Conservation (phyloP, 2,329 filamentous ascomycete species). For the Huntiella abstrusa region DNA sequence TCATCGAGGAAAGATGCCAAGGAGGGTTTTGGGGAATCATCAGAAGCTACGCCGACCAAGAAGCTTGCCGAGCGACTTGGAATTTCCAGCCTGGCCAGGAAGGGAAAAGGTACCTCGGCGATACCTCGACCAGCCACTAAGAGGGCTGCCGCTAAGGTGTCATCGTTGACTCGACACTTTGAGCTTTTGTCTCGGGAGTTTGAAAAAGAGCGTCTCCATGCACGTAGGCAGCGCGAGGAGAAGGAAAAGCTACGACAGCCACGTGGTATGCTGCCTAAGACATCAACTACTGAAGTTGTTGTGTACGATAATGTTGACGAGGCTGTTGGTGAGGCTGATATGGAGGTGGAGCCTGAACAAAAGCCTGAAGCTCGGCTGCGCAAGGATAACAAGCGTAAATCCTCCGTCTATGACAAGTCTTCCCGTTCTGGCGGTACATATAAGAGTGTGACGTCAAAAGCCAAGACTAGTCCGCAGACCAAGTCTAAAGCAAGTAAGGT, state of each 20-base stretch:
- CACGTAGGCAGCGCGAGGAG: slow-evolving; percentile 63
- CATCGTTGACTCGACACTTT: slow-evolving; percentile 84
- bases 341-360: slow-evolving; percentile 14
- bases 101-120: slow-evolving; percentile 46
- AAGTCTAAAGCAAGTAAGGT: too few species aligned
- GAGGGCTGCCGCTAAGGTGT: slow-evolving; percentile 54
- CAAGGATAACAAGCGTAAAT: slow-evolving; percentile 5
- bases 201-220: slow-evolving; percentile 77
- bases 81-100: slow-evolving; percentile 35
- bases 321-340: slow-evolving; percentile 65
- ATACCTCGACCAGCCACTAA: slow-evolving; percentile 77
- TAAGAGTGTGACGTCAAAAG: too few species aligned
- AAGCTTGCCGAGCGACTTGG: slow-evolving; percentile 58
- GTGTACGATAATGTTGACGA: slow-evolving; percentile 89
- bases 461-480: not conserved
- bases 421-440: not conserved
- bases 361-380: slow-evolving; percentile 2
- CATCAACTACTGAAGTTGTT: slow-evolving; percentile 83
- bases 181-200: slow-evolving; percentile 94
- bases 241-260: slow-evolving; percentile 47
- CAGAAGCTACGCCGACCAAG: slow-evolving; percentile 23
- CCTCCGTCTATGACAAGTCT: slow-evolving; percentile 8
- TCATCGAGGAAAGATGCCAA: not conserved
- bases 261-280: slow-evolving; percentile 64
- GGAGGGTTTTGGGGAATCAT: not conserved